phyloP scores from a whole-genome alignment of 441 rosid species.

The Gossypium trilobum region DNA sequence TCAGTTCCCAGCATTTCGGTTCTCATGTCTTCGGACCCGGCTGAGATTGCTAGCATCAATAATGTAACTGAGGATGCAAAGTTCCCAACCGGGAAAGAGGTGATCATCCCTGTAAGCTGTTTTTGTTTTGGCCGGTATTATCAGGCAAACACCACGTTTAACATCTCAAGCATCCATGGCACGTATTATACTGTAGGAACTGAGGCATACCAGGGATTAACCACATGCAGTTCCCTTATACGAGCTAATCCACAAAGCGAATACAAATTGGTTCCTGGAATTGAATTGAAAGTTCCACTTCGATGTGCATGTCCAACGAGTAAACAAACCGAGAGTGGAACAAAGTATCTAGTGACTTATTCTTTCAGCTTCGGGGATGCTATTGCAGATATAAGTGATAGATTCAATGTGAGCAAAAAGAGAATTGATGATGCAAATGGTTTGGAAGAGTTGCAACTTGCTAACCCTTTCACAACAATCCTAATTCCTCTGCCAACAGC shows the following conservation, averaged over 20 bases:
- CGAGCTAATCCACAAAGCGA: slow-evolving; percentile 7
- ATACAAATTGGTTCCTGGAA: slow-evolving; percentile 19
- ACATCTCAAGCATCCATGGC: slow-evolving; percentile 23
- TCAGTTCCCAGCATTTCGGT: slow-evolving; percentile 43
- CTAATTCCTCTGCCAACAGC: slow-evolving; percentile 38
- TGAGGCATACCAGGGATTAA: slow-evolving; percentile 52
- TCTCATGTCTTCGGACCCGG: slow-evolving; percentile 38
- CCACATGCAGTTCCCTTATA: slow-evolving; percentile 57
- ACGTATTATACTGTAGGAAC: slow-evolving; percentile 32
- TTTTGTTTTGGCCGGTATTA: slow-evolving; percentile 52
- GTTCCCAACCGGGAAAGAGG: slow-evolving; percentile 37
- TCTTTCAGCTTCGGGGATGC: slow-evolving; percentile 25
- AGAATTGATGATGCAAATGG: slow-evolving; percentile 3
- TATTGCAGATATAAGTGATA: slow-evolving; percentile 18
- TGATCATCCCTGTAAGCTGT: slow-evolving; percentile 57
- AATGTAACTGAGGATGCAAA: slow-evolving; percentile 32
- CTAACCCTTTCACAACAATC: slow-evolving; percentile 53
- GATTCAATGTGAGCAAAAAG: slow-evolving; percentile 12
- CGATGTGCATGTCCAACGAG: slow-evolving; percentile 79
- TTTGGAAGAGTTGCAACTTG: slow-evolving; percentile 17
- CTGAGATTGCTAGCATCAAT: slow-evolving; percentile 42
- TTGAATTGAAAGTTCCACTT: slow-evolving; percentile 30
- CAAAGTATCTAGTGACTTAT: slow-evolving; percentile 43
- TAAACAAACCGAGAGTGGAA: slow-evolving; percentile 36
- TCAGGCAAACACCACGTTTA: slow-evolving; percentile 44